Conservation (phyloP, 192 early-diverging fungal species). For the Backusella macrospora region DNA sequence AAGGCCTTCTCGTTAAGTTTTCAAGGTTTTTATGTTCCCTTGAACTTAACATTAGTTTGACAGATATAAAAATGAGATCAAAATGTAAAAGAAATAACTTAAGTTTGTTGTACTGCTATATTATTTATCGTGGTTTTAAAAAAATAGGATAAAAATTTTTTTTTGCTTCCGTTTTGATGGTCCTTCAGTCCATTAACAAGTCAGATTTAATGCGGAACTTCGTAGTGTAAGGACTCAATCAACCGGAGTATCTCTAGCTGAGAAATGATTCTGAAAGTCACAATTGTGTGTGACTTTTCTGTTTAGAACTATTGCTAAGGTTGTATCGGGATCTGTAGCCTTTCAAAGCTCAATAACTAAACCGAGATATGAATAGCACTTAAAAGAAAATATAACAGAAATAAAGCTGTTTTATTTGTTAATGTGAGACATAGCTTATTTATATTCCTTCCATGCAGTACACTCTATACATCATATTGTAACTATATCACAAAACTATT, state of each 20-base stretch:
- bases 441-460: too few species aligned
- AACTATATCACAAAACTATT: too few species aligned
- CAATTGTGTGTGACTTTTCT: conserved; percentile 9
- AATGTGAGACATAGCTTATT: too few species aligned
- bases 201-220: neutral
- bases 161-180: neutral
- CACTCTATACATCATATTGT: too few species aligned
- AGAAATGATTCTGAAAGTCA: neutral
- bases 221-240: neutral
- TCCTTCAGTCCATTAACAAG: neutral
- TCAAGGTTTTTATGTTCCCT: neutral
- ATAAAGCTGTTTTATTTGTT: too few species aligned
- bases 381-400: too few species aligned
- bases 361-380: too few species aligned
- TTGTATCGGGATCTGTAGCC: too few species aligned
- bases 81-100: neutral
- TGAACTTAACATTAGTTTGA: conserved; percentile 2
- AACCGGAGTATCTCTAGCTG: neutral
- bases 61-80: neutral
- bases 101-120: neutral
- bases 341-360: neutral
- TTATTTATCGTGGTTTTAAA: neutral
- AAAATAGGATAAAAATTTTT: conserved; percentile 1
- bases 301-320: neutral
- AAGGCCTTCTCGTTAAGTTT: neutral